Evolutionary conservation across 495 filamentous ascomycete genomes (phyloP), one percentile per base, ranked within the genome.

Genomic region (Massariosphaeria phaeospora): DNA sequence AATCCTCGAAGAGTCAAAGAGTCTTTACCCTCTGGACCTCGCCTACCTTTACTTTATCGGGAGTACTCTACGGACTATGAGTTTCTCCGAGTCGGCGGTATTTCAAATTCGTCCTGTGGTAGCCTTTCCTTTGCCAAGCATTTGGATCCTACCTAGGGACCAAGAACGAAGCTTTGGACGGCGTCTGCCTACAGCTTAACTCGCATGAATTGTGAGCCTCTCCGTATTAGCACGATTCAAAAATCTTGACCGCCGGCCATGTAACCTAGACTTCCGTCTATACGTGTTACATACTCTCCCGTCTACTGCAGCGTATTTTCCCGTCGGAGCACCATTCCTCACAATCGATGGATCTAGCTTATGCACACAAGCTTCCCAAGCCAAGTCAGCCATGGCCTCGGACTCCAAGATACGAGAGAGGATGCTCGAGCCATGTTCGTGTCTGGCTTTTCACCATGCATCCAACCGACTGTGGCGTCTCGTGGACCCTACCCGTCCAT

Each of bases 371-470:
- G 33, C 8, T 36, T 39, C 17, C n/a, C 27, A 21, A 48, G 13
- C 21, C 17, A 50, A 9, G n/a, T 23, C 12, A 42, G 35, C 35
- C 17, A 42, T 53, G 25, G 50, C 23, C 17, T 45, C 38, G 15
- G 17, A 45, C 18, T 24, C 24, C 23, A 11, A 45, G 18, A 23
- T 20, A 36, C 27, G 24, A 30, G 29, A 29, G 2, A 35, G 4
- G 27, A 35, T 23, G 48, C 35, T 52, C 36, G 35, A 52, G 21
- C 48, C 35, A 52, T 23, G 33, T n/a, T 21, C 3, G 20, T 27
- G 26, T 15, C 29, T 42, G 34, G 31, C 34, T 13, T 12, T 13
- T 10, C 25, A n/a, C 4, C 18, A 15, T 38, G 21, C 47, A 38
- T 39, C 1, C 31, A 50, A 50, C 17, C 33, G 47, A 39, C 10